Evolutionary conservation across 331 rosid genomes (phyloP), one percentile per base, ranked within the genome.

Genomic region (Malus hybrid): DNA sequence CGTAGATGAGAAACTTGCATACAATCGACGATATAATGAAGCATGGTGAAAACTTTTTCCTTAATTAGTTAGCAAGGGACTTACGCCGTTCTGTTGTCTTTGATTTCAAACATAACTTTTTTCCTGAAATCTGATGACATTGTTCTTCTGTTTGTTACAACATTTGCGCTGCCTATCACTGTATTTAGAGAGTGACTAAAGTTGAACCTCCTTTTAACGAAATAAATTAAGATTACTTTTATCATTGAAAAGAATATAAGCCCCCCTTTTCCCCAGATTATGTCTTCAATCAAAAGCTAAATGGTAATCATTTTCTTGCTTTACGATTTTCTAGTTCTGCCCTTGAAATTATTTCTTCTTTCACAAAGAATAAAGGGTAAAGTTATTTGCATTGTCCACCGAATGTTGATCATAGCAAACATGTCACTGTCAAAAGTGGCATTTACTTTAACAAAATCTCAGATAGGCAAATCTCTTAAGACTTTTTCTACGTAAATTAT

Each of bases 401-500:
- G 44, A 36, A 36, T 9, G 44, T 36, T 36, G 44, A 36, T 8
- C 44, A 36, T 0, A 50, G 2, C n/a, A 18, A 50, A 15, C 4
- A 50, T 50, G 6, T 50, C n/a, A 2, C 56, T 50, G 18, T 50
- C 19, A 2, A 48, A 14, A 48, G 55, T 48, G 55, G 34, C 66
- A 61, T 27, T 12, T 2, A 11, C 16, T 59, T 22, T 57, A 22
- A 4, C 9, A 72, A 73, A 73, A 10, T 73, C 29, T 29, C 4
- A 19, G 11, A 28, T 62, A 62, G 77, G 77, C 18, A 13, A 28
- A 62, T 6, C 19, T 5, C 9, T 5, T 10, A 2, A 39, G 70
- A 73, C 70, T 44, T 36, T 73, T 46, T 52, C n/a, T 4, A 73
- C 77, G 77, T 73, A 73, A 28, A 73, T 73, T 62, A 27, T 62